Conservation (phyloP, 2,329 filamentous ascomycete species). For the Phaeosphaeria sp. region DNA sequence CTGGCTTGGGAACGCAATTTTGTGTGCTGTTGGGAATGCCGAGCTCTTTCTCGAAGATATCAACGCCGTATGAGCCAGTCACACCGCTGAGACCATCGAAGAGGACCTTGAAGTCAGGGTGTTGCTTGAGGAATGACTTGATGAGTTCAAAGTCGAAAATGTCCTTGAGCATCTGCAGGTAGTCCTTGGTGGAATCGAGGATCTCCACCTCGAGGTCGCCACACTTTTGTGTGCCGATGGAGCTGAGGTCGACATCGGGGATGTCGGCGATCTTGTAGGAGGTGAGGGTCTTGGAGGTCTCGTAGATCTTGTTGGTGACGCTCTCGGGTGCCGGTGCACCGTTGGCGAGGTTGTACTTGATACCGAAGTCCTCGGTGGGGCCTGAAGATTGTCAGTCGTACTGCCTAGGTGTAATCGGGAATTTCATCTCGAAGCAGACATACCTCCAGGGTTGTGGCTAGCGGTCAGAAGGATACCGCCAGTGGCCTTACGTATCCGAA, state of each 20-base stretch:
- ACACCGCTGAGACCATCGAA: conserved; percentile 96
- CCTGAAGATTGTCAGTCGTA: conserved; percentile 58
- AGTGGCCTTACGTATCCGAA: conserved; percentile 91
- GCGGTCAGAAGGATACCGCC: conserved; percentile 96
- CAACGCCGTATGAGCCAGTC: conserved; percentile 91
- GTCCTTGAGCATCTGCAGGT: conserved; percentile 93
- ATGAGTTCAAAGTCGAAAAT: conserved; percentile 99
- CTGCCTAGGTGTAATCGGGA: not conserved
- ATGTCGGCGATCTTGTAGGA: conserved; percentile 93
- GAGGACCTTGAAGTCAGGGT: conserved; percentile 94
- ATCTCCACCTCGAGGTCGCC: conserved; percentile 92
- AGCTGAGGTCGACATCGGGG: conserved; percentile 82
- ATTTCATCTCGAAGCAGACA: not conserved
- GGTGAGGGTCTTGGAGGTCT: conserved; percentile 84
- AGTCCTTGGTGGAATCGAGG: conserved; percentile 91
- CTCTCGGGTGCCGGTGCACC: conserved; percentile 94
- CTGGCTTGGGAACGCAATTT: conserved; percentile 89
- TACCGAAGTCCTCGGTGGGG: conserved; percentile 93
- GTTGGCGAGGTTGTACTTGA: conserved; percentile 99
- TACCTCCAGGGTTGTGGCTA: conserved; percentile 97
- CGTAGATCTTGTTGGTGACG: conserved; percentile 98
- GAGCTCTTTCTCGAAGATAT: conserved; percentile 94
- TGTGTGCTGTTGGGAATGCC: conserved; percentile 83
- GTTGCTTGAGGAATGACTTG: conserved; percentile 85
- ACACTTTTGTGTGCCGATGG: conserved; percentile 83